Percentiles rank a stretch among this genome's conserved stretches.
Conservation (phyloP, 2,329 filamentous ascomycete genomes). For the Pseudogymnoascus sp. region DNA sequence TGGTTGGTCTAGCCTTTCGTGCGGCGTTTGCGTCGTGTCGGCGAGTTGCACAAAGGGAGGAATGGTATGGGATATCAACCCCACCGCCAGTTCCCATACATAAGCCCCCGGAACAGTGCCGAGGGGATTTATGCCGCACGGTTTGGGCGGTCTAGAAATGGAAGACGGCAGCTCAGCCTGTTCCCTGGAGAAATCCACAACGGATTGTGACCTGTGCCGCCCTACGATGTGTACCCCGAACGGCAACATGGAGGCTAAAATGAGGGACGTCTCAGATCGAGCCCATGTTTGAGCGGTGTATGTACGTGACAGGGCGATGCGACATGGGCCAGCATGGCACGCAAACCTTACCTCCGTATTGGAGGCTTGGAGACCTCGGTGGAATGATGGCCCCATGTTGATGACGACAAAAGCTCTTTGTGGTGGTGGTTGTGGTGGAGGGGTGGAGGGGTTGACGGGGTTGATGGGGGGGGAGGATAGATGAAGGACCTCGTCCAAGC, state of each 20-base stretch:
- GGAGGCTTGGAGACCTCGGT: not conserved
- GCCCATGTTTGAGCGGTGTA: slow-evolving; percentile 4
- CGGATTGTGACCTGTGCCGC: not conserved
- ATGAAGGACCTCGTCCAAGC: slow-evolving; percentile 3
- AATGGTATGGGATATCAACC: not conserved
- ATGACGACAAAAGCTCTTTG: not conserved
- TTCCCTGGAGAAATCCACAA: not conserved
- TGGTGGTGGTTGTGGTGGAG: not conserved
- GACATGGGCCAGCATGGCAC: not conserved
- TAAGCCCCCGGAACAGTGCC: not conserved
- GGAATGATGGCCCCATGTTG: not conserved
- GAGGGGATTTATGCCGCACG: not conserved
- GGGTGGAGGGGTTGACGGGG: not conserved
- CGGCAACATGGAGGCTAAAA: slow-evolving; percentile 3
- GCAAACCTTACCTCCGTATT: slow-evolving; percentile 5
- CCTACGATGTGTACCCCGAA: not conserved
- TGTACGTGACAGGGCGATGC: slow-evolving; percentile 1
- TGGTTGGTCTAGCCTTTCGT: slow-evolving; percentile 1
- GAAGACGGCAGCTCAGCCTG: not conserved
- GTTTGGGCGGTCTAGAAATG: slow-evolving; percentile 7
- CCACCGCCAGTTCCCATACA: not conserved
- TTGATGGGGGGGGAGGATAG: not conserved
- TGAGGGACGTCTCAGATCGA: slow-evolving; percentile 8
- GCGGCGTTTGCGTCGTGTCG: slow-evolving; percentile 3
- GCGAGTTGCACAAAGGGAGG: not conserved